Evolutionary conservation across 805 yeast genomes (phyloP), one percentile per base, ranked within the genome.

Genomic region (Metschnikowia similis): DNA sequence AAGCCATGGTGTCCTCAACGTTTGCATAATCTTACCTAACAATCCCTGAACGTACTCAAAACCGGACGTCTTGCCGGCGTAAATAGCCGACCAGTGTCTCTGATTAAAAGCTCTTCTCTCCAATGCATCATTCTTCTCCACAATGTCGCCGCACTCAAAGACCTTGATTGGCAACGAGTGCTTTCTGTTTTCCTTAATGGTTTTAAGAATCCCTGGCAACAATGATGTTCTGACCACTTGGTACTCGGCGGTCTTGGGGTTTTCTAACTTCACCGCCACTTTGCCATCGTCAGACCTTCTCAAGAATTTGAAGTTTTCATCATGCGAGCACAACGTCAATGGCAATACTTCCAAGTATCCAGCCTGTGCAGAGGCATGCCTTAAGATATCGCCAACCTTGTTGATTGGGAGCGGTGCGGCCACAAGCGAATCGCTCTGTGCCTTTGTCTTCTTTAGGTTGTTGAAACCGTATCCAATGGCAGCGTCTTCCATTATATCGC

Each of bases 401-500:
- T 94, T 94, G 63, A 95, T 79, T 50, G 96, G 96, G 66, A 92
- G 80, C 39, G 98, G 90, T 48, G 86, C 78, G 26, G 96, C 96
- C 54, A 89, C 85, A 56, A 86, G 82, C 8, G 96, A 81, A 50
- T 84, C 84, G 31, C 89, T 78, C 57, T 89, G 80, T 63, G 94
- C 89, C 57, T 80, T 80, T 46, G 94, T 83, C 71, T 85, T 89
- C 55, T 79, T 80, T 64, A 94, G 78, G 66, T 88, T 89, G 72
- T 91, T 87, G 77, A 86, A 94, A 50, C 99, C 99, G 66, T 89
- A 94, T 30, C 89, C 95, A 64, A 94, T 86, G 43, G 97, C 99
- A 44, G 92, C 96, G 69, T 94, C 99, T 71, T 94, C 99, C 96
- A 94, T 88, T 58, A 94, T 85, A 71, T 94, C 99, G 78, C 98